Conservation (phyloP, 495 filamentous ascomycete species). For the Penicillium flavigenum region DNA sequence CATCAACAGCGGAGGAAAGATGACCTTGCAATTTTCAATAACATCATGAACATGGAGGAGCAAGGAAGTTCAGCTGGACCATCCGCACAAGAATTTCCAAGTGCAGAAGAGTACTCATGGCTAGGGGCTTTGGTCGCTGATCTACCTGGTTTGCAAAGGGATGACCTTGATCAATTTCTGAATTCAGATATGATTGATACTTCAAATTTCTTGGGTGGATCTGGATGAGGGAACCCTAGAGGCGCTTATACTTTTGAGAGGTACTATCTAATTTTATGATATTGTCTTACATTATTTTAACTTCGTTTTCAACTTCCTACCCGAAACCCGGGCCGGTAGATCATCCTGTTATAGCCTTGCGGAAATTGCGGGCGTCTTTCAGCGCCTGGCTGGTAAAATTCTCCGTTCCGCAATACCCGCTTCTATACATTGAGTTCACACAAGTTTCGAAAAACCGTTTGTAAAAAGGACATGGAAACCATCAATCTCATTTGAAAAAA, state of each 20-base stretch:
- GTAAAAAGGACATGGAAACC: neutral
- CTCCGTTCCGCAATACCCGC: neutral
- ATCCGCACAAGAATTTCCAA: slow-evolving; percentile 19
- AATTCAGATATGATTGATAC: slow-evolving; percentile 31
- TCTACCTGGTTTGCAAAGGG: slow-evolving; percentile 35
- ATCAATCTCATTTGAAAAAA: neutral
- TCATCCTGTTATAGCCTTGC: neutral
- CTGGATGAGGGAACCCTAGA: neutral
- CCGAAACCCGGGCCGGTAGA: neutral
- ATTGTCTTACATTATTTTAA: too few relatives aligned
- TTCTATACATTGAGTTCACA: neutral
- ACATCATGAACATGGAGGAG: slow-evolving; percentile 18
- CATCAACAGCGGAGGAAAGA: slow-evolving; percentile 39
- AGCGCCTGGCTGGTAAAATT: neutral
- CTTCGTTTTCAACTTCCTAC: neutral
- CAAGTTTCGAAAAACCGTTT: neutral
- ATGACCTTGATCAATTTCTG: slow-evolving; percentile 39
- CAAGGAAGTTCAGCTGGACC: slow-evolving; percentile 11
- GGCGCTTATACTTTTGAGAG: neutral
- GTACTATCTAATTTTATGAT: neutral
- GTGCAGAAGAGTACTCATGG: slow-evolving; percentile 33
- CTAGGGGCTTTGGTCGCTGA: slow-evolving; percentile 42
- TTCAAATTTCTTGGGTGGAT: slow-evolving; percentile 12
- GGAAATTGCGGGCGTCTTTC: neutral
- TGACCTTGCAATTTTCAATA: slow-evolving; percentile 27